Evolutionary conservation across 805 yeast genomes (phyloP), one percentile per base, ranked within the genome.

Genomic region (Metschnikowia proteae): DNA sequence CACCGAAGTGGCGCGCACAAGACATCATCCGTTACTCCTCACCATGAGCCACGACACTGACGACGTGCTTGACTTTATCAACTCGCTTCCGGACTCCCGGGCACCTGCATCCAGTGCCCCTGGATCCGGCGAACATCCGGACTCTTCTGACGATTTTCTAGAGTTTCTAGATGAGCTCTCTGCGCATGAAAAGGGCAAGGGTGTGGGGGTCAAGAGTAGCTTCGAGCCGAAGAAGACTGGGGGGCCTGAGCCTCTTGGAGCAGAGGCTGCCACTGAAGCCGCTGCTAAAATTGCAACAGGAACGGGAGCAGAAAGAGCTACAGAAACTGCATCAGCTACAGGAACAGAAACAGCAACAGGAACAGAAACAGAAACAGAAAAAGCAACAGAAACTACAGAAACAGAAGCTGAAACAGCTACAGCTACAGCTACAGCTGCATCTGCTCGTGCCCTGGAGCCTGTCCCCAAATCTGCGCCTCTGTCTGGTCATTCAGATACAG

Each of bases 1-100:
- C 17, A 17, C 17, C 17, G 17, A 17, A 17, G 17, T 17, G 17
- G 17, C 17, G 17, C 17, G 17, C 17, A 17, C 17, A 17, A 17
- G 17, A 17, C 17, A 17, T 17, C 17, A 17, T 1, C 17, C 17
- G 17, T 1, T 6, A 6, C 30, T 28, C 46, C 11, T 38, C 45
- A 25, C 27, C 23, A 31, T 42, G 38, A 53, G 37, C 42, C 50
- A 50, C 35, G 84, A 83, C 50, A 82, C 83, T 25, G 87, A 84
- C 54, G 92, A 86, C 58, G 92, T 87, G 4, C 74, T 87, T 47
- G 92, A 86, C 54, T 88, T 88, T 61, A 74, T 87, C 56, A 89
- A 86, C 60, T 84, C 91, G 0, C 76, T 89, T 42, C 94, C 95
- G 3, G 89, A 84, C 43, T 73, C 76, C 25, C 68, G 67, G 49